phyloP scores from a whole-genome alignment of 2,329 filamentous ascomycete genomes.

The Lachnum nothofagi region DNA sequence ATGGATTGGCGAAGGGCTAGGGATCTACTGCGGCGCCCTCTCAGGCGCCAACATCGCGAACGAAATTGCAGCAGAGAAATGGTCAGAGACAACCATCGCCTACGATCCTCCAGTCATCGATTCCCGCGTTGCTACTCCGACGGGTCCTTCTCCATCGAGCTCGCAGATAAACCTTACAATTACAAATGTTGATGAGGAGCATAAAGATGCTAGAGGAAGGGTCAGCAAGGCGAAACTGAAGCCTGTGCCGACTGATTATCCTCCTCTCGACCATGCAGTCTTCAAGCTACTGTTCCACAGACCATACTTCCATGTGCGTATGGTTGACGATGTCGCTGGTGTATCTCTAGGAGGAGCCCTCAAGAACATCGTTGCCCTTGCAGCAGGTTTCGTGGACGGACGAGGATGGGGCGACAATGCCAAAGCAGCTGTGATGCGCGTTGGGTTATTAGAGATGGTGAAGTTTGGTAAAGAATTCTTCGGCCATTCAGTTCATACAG shows the following conservation, averaged over 20 bases:
- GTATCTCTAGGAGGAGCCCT: slow-evolving; percentile 90
- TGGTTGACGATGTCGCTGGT: slow-evolving; percentile 92
- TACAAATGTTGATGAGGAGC: slow-evolving; percentile 44
- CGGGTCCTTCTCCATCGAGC: slow-evolving; percentile 44
- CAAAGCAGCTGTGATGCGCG: slow-evolving; percentile 96
- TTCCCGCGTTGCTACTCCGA: slow-evolving; percentile 66
- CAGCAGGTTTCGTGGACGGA: slow-evolving; percentile 90
- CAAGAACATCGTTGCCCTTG: slow-evolving; percentile 94
- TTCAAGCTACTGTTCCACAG: slow-evolving; percentile 87
- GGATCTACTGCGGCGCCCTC: slow-evolving; percentile 93
- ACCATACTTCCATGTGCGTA: slow-evolving; percentile 93
- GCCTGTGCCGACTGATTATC: slow-evolving; percentile 75
- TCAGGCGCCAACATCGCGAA: slow-evolving; percentile 94
- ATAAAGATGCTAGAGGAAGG: slow-evolving; percentile 65
- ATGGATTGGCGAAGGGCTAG: slow-evolving; percentile 82
- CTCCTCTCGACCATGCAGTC: slow-evolving; percentile 76
- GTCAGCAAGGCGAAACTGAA: slow-evolving; percentile 65
- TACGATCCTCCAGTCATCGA: slow-evolving; percentile 91
- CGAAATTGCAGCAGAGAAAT: slow-evolving; percentile 93
- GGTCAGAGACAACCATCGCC: slow-evolving; percentile 92
- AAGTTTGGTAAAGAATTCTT: slow-evolving; percentile 95
- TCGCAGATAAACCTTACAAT: slow-evolving; percentile 48
- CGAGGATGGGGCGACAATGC: slow-evolving; percentile 97
- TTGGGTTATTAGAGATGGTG: slow-evolving; percentile 93
- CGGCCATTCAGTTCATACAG: slow-evolving; percentile 68